Evolutionary conservation across 176 grass and related monocot genomes (phyloP).

Genomic region (Guadua angustifolia): DNA sequence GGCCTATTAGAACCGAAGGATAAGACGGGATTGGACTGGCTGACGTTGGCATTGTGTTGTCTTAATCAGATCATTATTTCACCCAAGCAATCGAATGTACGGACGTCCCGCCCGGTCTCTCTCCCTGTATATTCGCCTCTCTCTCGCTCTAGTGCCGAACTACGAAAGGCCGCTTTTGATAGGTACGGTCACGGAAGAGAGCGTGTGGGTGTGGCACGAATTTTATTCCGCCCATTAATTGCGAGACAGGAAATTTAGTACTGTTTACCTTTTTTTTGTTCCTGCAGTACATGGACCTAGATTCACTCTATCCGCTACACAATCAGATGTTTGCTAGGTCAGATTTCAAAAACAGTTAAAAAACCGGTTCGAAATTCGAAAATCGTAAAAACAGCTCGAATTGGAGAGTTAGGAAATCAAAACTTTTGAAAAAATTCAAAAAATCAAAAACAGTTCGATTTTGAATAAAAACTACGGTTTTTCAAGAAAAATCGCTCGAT

Average conservation of each 20-base stretch:
- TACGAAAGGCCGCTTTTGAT: background rate
- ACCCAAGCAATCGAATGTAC: conserved; percentile 2
- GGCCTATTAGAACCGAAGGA: conserved; percentile 17
- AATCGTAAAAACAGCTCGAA: too few relatives aligned
- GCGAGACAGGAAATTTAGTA: background rate
- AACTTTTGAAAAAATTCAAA: too few relatives aligned
- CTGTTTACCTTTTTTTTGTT: background rate
- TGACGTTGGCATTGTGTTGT: conserved; percentile 24
- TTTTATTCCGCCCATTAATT: background rate
- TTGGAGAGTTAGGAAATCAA: too few relatives aligned
- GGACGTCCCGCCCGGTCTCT: too few relatives aligned
- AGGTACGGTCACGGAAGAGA: background rate
- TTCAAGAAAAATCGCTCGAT: too few relatives aligned
- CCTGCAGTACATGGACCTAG: background rate
- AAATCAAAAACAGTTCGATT: too few relatives aligned
- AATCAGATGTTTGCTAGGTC: background rate
- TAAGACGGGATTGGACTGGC: conserved; percentile 5
- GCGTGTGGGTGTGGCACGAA: background rate
- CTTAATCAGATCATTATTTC: conserved; percentile 40
- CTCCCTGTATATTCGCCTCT: background rate
- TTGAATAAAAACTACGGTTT: too few relatives aligned
- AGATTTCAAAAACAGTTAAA: too few relatives aligned
- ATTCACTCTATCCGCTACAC: background rate
- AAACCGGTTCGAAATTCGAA: too few relatives aligned
- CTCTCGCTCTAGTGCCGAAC: background rate